Conservation (phyloP, 495 filamentous ascomycete genomes). For the Jackrogersella multiformis region DNA sequence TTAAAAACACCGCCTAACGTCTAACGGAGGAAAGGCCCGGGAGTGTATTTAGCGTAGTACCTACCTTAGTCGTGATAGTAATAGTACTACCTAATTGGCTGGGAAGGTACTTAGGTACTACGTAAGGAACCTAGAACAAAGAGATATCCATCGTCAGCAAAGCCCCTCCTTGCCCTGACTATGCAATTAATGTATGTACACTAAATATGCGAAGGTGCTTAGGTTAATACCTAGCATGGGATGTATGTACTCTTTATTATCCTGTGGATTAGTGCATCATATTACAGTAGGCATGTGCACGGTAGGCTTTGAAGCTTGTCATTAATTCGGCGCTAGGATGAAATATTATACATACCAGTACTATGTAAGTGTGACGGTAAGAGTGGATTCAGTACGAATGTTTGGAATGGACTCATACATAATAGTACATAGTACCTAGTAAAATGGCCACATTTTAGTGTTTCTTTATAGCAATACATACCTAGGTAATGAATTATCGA, state of each 20-base stretch:
- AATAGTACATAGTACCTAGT: not conserved
- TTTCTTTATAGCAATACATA: constrained; percentile 21
- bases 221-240: no score
- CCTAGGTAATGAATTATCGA: constrained; percentile 22
- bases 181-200: not conserved
- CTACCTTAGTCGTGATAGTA: not conserved
- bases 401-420: constrained; percentile 18
- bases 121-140: not conserved
- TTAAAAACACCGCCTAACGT: not conserved
- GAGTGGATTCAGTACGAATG: constrained; percentile 13
- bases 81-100: constrained; percentile 9
- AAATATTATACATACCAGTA: no score
- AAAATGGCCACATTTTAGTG: not conserved
- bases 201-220: not conserved
- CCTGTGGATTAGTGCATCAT: constrained; percentile 28
- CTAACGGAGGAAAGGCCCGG: not conserved
- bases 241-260: constrained; percentile 17
- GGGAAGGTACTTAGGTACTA: constrained; percentile 11
- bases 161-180: constrained; percentile 17
- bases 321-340: constrained; percentile 17
- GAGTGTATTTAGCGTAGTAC: not conserved
- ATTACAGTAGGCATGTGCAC: not conserved
- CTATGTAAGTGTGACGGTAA: constrained; percentile 21
- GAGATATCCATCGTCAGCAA: constrained; percentile 13
- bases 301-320: constrained; percentile 17